Percentiles rank a stretch among this genome's conserved stretches.
These are phyloP conservation scores for Blastobotrys proliferans DNA, from an alignment of 1,139 yeast genomes.

Conservation along the genomic window DNA sequence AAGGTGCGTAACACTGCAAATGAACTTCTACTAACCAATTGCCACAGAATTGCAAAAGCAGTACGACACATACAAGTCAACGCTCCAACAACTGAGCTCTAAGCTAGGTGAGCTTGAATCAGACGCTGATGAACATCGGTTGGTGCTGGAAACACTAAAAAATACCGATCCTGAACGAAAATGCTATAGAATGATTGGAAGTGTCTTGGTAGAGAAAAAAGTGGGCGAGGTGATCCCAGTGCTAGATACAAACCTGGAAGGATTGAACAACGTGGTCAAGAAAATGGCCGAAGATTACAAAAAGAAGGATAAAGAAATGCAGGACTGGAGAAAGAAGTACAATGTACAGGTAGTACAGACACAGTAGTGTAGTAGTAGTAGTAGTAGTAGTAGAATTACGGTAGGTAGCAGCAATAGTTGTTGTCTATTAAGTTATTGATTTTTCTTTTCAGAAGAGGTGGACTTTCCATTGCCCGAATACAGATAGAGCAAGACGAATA, in stretches of 20 bases:
- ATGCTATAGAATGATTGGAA: conserved; percentile 93
- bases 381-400: not conserved
- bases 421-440: conserved; percentile 7
- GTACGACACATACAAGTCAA: conserved; percentile 39
- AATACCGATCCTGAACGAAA: conserved; percentile 56
- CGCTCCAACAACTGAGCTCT: conserved; percentile 35
- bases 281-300: conserved; percentile 35
- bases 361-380: not conserved
- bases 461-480: conserved; percentile 31
- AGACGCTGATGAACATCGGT: conserved; percentile 41
- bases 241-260: conserved; percentile 54
- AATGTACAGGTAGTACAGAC: conserved; percentile 41
- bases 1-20: conserved; percentile 12
- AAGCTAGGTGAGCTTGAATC: conserved; percentile 42
- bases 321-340: conserved; percentile 40
- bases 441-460: conserved; percentile 15
- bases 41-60: conserved; percentile 42
- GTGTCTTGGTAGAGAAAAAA: conserved; percentile 79
- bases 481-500: conserved; percentile 65
- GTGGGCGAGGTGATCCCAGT: conserved; percentile 73
- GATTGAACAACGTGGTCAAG: conserved; percentile 34
- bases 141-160: conserved; percentile 44
- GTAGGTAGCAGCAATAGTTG: not conserved
- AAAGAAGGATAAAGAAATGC: conserved; percentile 36
- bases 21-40: too few species aligned